phyloP scores from a whole-genome alignment of 768 basidiomycete species.

The Clathrus columnatus region DNA sequence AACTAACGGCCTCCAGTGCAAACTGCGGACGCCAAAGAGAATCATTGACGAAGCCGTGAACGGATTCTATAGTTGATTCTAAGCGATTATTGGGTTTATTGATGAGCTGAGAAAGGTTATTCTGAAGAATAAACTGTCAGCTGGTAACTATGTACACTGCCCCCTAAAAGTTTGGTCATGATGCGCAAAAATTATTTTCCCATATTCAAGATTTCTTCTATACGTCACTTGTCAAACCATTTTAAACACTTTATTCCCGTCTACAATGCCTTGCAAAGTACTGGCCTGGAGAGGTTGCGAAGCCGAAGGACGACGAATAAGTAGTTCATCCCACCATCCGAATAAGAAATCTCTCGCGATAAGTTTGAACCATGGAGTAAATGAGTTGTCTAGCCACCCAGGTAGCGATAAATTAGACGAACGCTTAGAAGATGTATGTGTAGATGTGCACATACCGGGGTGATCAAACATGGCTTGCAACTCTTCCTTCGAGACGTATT shows the following conservation, averaged over 20 bases:
- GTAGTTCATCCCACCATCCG: conserved; percentile 95
- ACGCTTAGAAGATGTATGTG: neutral
- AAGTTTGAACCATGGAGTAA: conserved; percentile 99
- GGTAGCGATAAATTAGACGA: neutral
- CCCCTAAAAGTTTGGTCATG: no score
- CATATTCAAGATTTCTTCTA: no score
- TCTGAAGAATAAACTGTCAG: no score
- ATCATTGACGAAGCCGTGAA: no score
- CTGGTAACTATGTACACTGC: no score
- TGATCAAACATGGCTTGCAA: conserved; percentile 86
- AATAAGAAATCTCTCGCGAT: conserved; percentile 96
- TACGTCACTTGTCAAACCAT: conserved; percentile 41
- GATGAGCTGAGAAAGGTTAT: no score
- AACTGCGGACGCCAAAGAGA: no score
- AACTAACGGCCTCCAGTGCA: no score
- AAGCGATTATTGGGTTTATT: no score
- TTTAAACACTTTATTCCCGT: conserved; percentile 66
- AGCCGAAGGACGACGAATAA: conserved; percentile 38
- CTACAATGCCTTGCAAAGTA: conserved; percentile 54
- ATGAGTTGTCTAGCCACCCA: conserved; percentile 49
- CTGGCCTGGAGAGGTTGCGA: conserved; percentile 34
- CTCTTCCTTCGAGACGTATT: conserved; percentile 88
- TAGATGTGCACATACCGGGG: conserved; percentile 38
- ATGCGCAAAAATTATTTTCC: no score
- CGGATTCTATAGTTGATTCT: no score